phyloP scores from a whole-genome alignment of 768 basidiomycete species.

The Kwoniella europaea region DNA sequence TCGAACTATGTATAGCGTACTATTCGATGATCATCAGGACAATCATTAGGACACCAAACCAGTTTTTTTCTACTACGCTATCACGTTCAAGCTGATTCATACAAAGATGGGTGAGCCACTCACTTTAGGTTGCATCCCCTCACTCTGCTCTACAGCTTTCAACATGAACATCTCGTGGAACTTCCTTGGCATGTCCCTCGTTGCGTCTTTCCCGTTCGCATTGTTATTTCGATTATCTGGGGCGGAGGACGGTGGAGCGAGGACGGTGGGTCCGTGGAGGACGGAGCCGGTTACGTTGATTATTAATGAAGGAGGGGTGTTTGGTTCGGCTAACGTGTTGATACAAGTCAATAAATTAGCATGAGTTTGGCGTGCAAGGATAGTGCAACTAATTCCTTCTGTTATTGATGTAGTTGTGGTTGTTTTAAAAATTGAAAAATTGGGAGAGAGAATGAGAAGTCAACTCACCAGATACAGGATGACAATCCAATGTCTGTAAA shows the following conservation, averaged over 20 bases:
- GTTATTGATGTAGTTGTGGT: too few relatives aligned
- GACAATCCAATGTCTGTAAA: slow-evolving; percentile 51
- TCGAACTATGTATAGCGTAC: slow-evolving; percentile 51
- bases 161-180: slow-evolving; percentile 55
- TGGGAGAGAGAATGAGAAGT: background rate
- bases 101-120: background rate
- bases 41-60: background rate
- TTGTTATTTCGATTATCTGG: slow-evolving; percentile 17
- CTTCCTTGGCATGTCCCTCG: slow-evolving; percentile 45
- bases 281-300: slow-evolving; percentile 52
- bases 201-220: slow-evolving; percentile 18
- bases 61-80: background rate
- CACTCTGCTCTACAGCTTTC: slow-evolving; percentile 43
- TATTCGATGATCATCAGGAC: slow-evolving; percentile 22
- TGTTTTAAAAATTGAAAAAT: too few relatives aligned
- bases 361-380: background rate
- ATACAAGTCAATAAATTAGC: background rate
- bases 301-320: slow-evolving; percentile 43
- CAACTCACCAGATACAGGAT: slow-evolving; percentile 44
- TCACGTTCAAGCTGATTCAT: too few relatives aligned
- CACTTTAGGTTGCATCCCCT: slow-evolving; percentile 52
- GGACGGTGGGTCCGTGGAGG: slow-evolving; percentile 45
- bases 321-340: slow-evolving; percentile 25
- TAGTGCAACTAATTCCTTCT: too few relatives aligned
- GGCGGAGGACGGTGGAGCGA: slow-evolving; percentile 21